Base-by-base conservation (phyloP, 768 basidiomycete genomes). In the Boletus rufocinnamomeus region DNA sequence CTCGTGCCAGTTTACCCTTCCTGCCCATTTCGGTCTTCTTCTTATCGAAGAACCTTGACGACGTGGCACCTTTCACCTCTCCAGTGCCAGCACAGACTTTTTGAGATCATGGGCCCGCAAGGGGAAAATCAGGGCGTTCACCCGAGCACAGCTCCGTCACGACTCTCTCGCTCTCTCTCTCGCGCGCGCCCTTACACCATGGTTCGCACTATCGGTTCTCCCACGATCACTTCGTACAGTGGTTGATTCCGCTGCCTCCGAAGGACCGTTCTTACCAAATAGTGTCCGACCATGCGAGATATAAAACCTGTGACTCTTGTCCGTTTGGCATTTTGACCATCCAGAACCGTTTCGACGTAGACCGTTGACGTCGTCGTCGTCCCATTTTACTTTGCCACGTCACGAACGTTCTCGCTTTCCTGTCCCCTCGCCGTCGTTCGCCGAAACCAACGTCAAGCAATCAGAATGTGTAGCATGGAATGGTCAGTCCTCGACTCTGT, bases 381-480 rank as follows among this genome's bases (percentile, higher is more conserved):
- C 4, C 48, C 34, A 43, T 23, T 30, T 35, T 16, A 13, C 25
- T 14, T 27, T 32, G n/a, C 50, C 44, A 34, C 37, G 19, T 56
- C 35, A 19, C 38, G 21, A 21, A 35, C 65, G 5, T 37, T 43
- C 16, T 30, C 27, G 16, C 45, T 19, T 35, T 51, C 21, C 32
- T 43, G 16, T 28, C 43, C 30, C 34, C 28, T 43, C 56, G 8
- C 47, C 56, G 4, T 49, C 61, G 40, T 51, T 49, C 34, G 0
- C 23, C 32, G 9, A 54, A 60, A 27, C 59, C 52, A 52, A 57
- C 52, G 4, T 46, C 50, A 47, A 49, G 5, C 30, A 23, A 38
- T 23, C 66, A 68, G 27, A 44, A 86, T 86, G 85, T 86, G 85
- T 60, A 75, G 74, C 68, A 79, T 80, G 66, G 85, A 86, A 79